Percentiles rank a stretch among this genome's conserved stretches.
Evolutionary conservation across 176 grass and related monocot genomes (phyloP).

Genomic region (Secale cereale): DNA sequence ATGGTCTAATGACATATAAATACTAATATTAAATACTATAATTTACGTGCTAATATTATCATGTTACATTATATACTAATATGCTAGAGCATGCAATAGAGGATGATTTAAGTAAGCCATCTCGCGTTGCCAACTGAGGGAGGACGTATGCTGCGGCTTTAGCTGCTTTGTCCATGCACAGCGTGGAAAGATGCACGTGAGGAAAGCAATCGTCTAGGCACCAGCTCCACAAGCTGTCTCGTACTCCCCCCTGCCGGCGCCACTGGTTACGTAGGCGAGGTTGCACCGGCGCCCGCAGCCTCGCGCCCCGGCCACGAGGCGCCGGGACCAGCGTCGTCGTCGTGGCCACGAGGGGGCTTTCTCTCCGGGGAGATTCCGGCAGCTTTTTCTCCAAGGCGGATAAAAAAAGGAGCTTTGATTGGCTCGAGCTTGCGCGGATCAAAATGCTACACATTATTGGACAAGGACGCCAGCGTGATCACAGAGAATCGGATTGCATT

Average conservation of each 20-base stretch:
- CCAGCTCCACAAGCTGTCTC: neutral
- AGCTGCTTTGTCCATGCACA: neutral
- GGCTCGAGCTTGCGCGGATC: neutral
- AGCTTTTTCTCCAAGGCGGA: neutral
- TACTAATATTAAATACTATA: too few relatives aligned
- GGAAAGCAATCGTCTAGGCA: neutral
- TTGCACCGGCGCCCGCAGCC: neutral
- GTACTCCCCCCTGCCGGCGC: neutral
- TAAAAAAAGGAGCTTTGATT: conserved; percentile 3
- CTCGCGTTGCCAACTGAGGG: neutral
- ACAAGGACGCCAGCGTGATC: conserved; percentile 1
- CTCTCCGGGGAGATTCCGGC: neutral
- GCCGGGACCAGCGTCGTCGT: neutral
- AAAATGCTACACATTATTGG: conserved; percentile 3
- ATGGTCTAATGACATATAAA: too few relatives aligned
- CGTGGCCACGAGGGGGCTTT: neutral
- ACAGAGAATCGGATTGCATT: conserved; percentile 26
- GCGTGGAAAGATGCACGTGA: neutral
- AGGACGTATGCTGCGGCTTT: neutral
- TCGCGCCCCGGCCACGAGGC: neutral
- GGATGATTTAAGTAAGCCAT: neutral
- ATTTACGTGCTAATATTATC: too few relatives aligned
- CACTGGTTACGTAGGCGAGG: neutral
- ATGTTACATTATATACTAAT: too few relatives aligned
- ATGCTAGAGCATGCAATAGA: too few relatives aligned